Evolutionary conservation across 2,329 filamentous ascomycete species (phyloP).

Genomic region (Claviceps pazoutovae): DNA sequence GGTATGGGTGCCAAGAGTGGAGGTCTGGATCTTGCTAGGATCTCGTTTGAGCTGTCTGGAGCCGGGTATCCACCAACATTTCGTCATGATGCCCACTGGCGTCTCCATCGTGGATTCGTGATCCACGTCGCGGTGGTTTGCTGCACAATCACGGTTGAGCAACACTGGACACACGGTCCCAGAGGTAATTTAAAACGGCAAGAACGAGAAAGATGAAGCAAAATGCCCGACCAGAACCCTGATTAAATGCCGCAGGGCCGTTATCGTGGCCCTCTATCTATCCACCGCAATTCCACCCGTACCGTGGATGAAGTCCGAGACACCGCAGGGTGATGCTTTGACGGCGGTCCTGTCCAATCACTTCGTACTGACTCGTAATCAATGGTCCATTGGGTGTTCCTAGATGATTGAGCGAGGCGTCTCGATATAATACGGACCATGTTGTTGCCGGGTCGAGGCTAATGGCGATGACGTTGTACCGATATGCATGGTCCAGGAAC

Average conservation of each 20-base stretch:
- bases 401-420: not conserved
- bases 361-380: conserved; percentile 1
- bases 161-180: conserved; percentile 14
- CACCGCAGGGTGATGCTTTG: conserved; percentile 3
- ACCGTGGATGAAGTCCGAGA: conserved; percentile 5
- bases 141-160: not conserved
- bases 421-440: not conserved
- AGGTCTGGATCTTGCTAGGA: conserved; percentile 7
- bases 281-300: conserved; percentile 12
- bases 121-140: conserved; percentile 3
- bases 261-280: conserved; percentile 12
- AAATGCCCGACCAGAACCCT: conserved; percentile 8
- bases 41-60: conserved; percentile 1
- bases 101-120: conserved; percentile 1
- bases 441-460: not conserved
- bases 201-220: not conserved
- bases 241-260: conserved; percentile 18
- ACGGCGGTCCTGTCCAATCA: not conserved
- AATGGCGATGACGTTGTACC: not conserved
- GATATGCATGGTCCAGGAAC: not conserved
- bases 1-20: conserved; percentile 4
- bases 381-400: not conserved
- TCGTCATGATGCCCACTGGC: conserved; percentile 5
- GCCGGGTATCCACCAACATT: conserved; percentile 5
- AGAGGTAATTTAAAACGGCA: conserved; percentile 7